Percentiles rank a stretch among this genome's conserved stretches.
Evolutionary conservation across 495 filamentous ascomycete genomes (phyloP).

Genomic region (Xanthoparmelia taractica): DNA sequence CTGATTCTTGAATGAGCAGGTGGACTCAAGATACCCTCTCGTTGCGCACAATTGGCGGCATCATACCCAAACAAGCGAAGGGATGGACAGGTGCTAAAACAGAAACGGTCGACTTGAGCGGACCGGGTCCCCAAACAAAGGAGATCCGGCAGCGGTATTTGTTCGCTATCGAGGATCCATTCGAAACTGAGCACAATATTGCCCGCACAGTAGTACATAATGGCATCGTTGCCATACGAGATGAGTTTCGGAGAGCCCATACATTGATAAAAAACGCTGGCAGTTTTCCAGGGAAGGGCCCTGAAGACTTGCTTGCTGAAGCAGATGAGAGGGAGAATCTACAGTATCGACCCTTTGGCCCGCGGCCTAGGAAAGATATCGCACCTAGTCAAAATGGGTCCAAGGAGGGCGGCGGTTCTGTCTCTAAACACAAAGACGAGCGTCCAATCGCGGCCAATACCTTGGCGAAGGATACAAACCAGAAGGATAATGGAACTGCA

Average conservation of each 20-base stretch:
- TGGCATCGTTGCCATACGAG: slow-evolving; percentile 65
- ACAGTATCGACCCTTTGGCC: slow-evolving; percentile 24
- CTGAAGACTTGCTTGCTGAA: slow-evolving; percentile 28
- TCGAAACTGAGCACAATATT: slow-evolving; percentile 76
- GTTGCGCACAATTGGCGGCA: slow-evolving; percentile 59
- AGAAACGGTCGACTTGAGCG: slow-evolving; percentile 29
- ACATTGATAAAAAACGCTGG: slow-evolving; percentile 43
- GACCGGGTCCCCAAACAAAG: slow-evolving; percentile 35
- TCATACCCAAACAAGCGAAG: slow-evolving; percentile 62
- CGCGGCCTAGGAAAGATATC: slow-evolving; percentile 15
- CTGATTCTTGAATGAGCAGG: too few relatives aligned
- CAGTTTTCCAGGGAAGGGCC: slow-evolving; percentile 17
- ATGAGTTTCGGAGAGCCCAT: slow-evolving; percentile 72
- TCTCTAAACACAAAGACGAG: neutral
- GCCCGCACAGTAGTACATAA: slow-evolving; percentile 69
- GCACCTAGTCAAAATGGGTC: neutral
- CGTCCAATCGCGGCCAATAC: neutral
- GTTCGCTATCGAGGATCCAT: slow-evolving; percentile 81
- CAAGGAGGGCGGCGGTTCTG: neutral
- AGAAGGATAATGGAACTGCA: neutral
- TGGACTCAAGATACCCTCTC: slow-evolving; percentile 67
- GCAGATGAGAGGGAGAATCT: slow-evolving; percentile 22
- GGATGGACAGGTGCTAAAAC: slow-evolving; percentile 70
- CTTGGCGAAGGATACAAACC: neutral
- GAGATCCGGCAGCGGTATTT: slow-evolving; percentile 71